Percentiles rank a stretch among this genome's conserved stretches.
Conservation (phyloP, 495 filamentous ascomycete genomes). For the Talaromyces adpressus region DNA sequence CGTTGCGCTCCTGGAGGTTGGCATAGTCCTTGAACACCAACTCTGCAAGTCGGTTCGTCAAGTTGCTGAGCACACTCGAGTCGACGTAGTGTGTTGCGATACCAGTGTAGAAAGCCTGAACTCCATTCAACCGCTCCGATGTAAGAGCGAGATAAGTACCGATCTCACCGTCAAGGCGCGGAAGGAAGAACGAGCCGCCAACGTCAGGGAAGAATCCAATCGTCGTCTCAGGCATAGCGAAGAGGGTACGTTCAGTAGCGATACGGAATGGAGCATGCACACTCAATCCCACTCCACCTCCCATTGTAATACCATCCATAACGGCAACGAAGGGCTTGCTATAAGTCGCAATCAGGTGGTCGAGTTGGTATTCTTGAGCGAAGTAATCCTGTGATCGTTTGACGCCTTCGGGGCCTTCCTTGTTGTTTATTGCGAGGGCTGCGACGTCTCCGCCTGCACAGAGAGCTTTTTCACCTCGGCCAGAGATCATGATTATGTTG, state of each 20-base stretch:
- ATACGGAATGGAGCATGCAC: slow-evolving; percentile 94
- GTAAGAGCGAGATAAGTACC: slow-evolving; percentile 92
- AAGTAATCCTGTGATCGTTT: slow-evolving; percentile 75
- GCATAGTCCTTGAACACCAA: slow-evolving; percentile 76
- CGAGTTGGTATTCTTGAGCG: slow-evolving; percentile 82
- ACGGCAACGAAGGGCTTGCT: slow-evolving; percentile 88
- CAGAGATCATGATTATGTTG: slow-evolving; percentile 88
- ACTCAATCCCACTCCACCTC: slow-evolving; percentile 88
- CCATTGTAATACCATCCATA: slow-evolving; percentile 98
- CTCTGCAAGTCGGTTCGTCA: slow-evolving; percentile 83
- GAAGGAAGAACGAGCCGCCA: slow-evolving; percentile 90
- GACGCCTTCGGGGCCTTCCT: slow-evolving; percentile 57
- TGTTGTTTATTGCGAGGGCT: slow-evolving; percentile 66
- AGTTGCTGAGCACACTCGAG: slow-evolving; percentile 69
- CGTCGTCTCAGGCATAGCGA: slow-evolving; percentile 96
- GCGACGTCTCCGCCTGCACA: slow-evolving; percentile 91
- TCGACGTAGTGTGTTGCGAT: slow-evolving; percentile 93
- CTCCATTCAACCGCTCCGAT: slow-evolving; percentile 69
- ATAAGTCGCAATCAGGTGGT: slow-evolving; percentile 95
- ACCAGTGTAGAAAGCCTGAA: slow-evolving; percentile 73
- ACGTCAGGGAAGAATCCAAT: slow-evolving; percentile 99
- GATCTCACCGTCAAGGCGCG: slow-evolving; percentile 71
- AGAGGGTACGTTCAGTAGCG: slow-evolving; percentile 88
- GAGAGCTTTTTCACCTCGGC: slow-evolving; percentile 74
- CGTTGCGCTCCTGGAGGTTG: slow-evolving; percentile 49